Evolutionary conservation across 2,329 filamentous ascomycete species (phyloP).

Genomic region (Alternaria sp.): DNA sequence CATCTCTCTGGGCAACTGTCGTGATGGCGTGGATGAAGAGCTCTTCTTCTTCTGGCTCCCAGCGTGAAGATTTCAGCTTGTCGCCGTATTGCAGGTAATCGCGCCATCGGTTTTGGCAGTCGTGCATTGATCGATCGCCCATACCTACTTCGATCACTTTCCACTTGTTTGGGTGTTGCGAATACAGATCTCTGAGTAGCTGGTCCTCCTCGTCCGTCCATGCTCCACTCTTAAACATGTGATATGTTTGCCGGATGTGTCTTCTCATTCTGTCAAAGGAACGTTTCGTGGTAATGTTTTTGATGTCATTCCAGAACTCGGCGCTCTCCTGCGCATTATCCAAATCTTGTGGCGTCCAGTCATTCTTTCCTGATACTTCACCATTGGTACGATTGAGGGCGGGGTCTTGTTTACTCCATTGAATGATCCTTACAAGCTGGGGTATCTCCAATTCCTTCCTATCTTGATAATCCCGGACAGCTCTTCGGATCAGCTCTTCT

Average conservation of each 20-base stretch:
- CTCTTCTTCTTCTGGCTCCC: constrained; percentile 69
- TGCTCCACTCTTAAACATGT: constrained; percentile 70
- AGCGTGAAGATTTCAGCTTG: constrained; percentile 62
- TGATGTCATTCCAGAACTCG: constrained; percentile 46
- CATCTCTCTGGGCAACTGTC: constrained; percentile 61
- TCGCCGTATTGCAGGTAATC: constrained; percentile 71
- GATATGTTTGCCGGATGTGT: constrained; percentile 68
- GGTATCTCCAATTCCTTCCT: constrained; percentile 21
- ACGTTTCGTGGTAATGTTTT: constrained; percentile 45
- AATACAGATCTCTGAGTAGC: constrained; percentile 59
- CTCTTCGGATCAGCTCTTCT: constrained; percentile 35
- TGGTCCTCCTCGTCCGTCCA: constrained; percentile 70
- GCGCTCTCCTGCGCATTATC: constrained; percentile 21
- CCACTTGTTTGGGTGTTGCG: constrained; percentile 67
- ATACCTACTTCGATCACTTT: constrained; percentile 65
- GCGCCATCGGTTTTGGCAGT: constrained; percentile 74
- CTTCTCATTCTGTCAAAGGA: constrained; percentile 46
- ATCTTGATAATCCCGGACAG: constrained; percentile 33
- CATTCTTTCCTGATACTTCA: neutral
- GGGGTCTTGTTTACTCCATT: constrained; percentile 18
- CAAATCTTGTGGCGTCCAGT: constrained; percentile 6
- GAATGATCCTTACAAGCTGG: constrained; percentile 35
- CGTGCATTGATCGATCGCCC: constrained; percentile 71
- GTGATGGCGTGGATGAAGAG: constrained; percentile 63
- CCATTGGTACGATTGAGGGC: neutral